Base-by-base conservation (phyloP, 345 rosid genomes). In the Bruguiera sexangula region DNA sequence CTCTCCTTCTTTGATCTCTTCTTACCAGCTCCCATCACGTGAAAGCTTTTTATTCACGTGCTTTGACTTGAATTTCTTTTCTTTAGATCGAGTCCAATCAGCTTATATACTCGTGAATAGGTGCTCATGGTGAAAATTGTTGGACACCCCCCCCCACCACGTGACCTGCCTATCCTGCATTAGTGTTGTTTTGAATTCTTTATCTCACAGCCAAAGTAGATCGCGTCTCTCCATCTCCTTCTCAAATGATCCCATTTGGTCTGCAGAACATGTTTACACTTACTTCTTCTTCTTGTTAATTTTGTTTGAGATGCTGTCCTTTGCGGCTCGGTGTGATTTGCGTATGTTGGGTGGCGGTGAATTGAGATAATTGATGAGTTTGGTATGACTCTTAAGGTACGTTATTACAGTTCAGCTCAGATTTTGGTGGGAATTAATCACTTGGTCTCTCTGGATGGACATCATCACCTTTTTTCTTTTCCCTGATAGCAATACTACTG, bases 1-100 rank as follows among this genome's bases (percentile, higher is more conserved):
- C 29, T n/a, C 6, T 29, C 20, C 2, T 29, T 26, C 27, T 34
- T 27, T 21, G 29, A 34, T 59, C 19, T 10, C 59, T 52, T 46
- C 51, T 21, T 62, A 71, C 73, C 81, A 62, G 69, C 73, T 74
- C 75, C 78, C 72, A 66, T 71, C 57, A 37, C 56, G 74, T 69
- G 72, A 71, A 37, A 37, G 43, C 43, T 8, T 37, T 37, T 8
- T 37, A 8, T 8, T 10, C 61, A 46, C 69, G 26, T 56, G 51
- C 48, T 63, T 73, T 56, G 72, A 66, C 65, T 34, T 37, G 11
- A 31, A 48, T 65, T 70, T 66, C 61, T 76, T 37, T 37, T 37
- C 43, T 37, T 8, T 37, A 65, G 63, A 71, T 57, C 30, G 8
- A 36, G 32, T 62, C 61, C 54, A 31, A 19, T 29, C 56, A 43